phyloP scores from a whole-genome alignment of 2,329 filamentous ascomycete species.

The Ophiostoma sp. region DNA sequence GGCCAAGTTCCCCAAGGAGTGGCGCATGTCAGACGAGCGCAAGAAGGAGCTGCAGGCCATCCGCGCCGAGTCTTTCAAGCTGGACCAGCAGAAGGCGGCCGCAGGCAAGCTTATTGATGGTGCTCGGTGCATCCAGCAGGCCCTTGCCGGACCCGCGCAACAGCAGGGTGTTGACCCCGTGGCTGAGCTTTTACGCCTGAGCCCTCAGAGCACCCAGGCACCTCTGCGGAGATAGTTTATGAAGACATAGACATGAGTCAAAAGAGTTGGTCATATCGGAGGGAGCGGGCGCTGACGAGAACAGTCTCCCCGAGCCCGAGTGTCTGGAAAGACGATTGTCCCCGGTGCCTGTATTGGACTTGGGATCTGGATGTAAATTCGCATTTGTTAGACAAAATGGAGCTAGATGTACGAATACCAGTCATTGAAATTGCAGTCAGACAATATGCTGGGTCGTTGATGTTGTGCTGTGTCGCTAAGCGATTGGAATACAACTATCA shows the following conservation, averaged over 20 bases:
- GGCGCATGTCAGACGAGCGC: slow-evolving; percentile 70
- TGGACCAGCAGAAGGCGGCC: slow-evolving; percentile 51
- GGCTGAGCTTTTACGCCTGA: slow-evolving; percentile 25
- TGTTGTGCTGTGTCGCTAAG: too few species aligned
- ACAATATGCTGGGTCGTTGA: too few species aligned
- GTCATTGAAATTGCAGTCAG: slow-evolving; percentile 7
- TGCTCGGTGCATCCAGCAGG: slow-evolving; percentile 42
- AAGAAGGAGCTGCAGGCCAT: slow-evolving; percentile 57
- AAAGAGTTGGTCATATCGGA: too few species aligned
- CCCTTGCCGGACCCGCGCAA: slow-evolving; percentile 29
- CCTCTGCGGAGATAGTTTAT: slow-evolving; percentile 4
- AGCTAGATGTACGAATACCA: slow-evolving; percentile 20
- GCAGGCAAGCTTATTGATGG: slow-evolving; percentile 57
- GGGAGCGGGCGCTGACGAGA: too few species aligned
- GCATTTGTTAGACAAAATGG: slow-evolving; percentile 11
- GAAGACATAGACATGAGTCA: neutral
- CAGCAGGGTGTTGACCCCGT: neutral
- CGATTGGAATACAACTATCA: neutral
- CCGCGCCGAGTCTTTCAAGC: slow-evolving; percentile 46
- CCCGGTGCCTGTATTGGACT: neutral
- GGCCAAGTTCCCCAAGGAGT: slow-evolving; percentile 71
- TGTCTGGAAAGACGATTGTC: neutral
- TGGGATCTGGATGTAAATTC: slow-evolving; percentile 13
- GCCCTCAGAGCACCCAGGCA: neutral
- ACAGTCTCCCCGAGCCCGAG: neutral